Evolutionary conservation across 1,284 basidiomycete genomes (phyloP), one percentile per base, ranked within the genome.

Genomic region (Leccinum fallax): DNA sequence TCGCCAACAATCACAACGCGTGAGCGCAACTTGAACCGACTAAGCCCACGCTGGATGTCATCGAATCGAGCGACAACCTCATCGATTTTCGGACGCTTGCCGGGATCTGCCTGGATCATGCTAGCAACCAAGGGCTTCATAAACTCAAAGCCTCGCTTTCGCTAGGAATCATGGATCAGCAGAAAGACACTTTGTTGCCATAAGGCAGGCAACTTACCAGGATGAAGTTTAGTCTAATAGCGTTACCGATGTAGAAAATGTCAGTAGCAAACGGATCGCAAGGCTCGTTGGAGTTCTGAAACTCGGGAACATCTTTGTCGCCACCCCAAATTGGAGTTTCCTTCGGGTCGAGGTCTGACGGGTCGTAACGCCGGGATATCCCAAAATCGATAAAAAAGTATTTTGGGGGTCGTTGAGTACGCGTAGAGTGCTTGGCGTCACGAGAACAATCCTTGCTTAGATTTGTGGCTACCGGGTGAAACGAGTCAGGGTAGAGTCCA

Each of bases 191-290:
- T 40, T 0, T 1, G 15, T 40, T 8, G 8, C 8, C 38, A 40
- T 16, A 30, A 43, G n/a, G 40, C 40, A 19, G 40, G 40, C 4
- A 43, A 49, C 57, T 28, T 3, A 38, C 57, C 13, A 10, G 13
- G n/a, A 67, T 11, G 16, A 66, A 68, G 10, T 63, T 58, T 19
- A 54, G n/a, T n/a, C n/a, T n/a, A n/a, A n/a, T 65, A 7, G 38
- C 19, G 10, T 67, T 74, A 69, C 15, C 71, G 63, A 58, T 75
- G 75, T 63, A 64, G 54, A 61, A 66, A 19, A 66, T 53, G 15
- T 64, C 55, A 32, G 58, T 64, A 3, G 56, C 26, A 10, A 66
- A 65, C 0, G 65, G 64, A 28, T 66, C 30, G 5, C 65, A 26
- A 10, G 65, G 64, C 2, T 58, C 53, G 11, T 64, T 32, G 6